A percentile compares a stretch with the other conserved stretches of the same genome.
These are phyloP conservation scores for Pyricularia grisea DNA, from an alignment of 2,329 filamentous ascomycete genomes.

Conservation along the genomic window DNA sequence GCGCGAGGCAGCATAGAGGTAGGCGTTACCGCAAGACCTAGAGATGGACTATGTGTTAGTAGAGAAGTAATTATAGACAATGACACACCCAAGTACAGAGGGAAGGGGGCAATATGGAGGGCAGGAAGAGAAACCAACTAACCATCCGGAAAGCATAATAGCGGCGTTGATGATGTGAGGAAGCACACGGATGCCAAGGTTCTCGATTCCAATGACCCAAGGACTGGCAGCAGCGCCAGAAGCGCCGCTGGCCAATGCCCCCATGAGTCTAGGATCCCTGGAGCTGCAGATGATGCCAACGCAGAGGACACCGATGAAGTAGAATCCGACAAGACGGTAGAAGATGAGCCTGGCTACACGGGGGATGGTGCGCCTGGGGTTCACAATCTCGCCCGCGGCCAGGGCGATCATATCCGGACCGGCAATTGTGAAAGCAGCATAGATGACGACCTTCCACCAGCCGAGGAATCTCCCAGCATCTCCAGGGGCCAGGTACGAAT, in stretches of 20 bases:
- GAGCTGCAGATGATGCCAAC: constrained; percentile 69
- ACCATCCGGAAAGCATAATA: constrained; percentile 23
- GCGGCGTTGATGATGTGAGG: constrained; percentile 46
- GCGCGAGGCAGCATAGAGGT: constrained; percentile 35
- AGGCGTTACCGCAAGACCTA: constrained; percentile 34
- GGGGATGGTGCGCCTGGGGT: constrained; percentile 67
- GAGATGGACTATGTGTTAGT: not conserved
- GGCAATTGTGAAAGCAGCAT: constrained; percentile 7
- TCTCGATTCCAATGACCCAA: constrained; percentile 39
- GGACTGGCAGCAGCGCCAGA: constrained; percentile 34
- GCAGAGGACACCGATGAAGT: constrained; percentile 63
- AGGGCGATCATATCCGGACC: constrained; percentile 9
- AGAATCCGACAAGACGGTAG: constrained; percentile 75
- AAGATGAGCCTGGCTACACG: constrained; percentile 73
- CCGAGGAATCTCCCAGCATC: constrained; percentile 3
- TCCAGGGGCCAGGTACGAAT: constrained; percentile 4
- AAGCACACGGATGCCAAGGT: constrained; percentile 35
- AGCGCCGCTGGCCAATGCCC: constrained; percentile 45
- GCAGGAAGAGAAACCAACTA: not conserved
- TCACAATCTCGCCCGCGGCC: constrained; percentile 68
- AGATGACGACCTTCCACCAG: constrained; percentile 6
- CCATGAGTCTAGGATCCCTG: constrained; percentile 20
- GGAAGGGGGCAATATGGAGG: not conserved
- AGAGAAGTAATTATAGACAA: not conserved
- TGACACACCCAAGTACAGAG: too few species aligned